Percentiles rank a stretch among this genome's conserved stretches.
These are phyloP conservation scores for Trametes sanguinea DNA, from an alignment of 768 basidiomycete species.

Conservation along the genomic window DNA sequence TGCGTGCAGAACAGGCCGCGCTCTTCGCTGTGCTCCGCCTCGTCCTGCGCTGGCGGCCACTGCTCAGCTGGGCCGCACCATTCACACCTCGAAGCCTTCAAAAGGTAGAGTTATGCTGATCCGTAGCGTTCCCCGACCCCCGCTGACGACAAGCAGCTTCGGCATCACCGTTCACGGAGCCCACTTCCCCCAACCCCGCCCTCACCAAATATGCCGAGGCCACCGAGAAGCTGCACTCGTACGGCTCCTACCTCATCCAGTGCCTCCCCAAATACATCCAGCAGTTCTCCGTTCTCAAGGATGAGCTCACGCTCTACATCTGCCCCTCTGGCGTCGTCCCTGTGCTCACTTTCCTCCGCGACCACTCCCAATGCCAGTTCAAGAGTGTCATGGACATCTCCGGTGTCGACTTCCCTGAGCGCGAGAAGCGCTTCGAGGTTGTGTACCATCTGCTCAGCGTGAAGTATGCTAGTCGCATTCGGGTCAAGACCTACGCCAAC, in stretches of 20 bases:
- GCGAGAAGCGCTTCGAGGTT: slow-evolving; percentile 92
- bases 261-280: slow-evolving; percentile 97
- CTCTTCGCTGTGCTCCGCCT: slow-evolving; percentile 43
- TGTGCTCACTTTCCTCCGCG: slow-evolving; percentile 88
- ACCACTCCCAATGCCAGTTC: slow-evolving; percentile 95
- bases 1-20: slow-evolving; percentile 45
- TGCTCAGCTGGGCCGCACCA: slow-evolving; percentile 37
- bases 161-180: slow-evolving; percentile 81
- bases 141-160: slow-evolving; percentile 46
- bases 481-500: slow-evolving; percentile 96
- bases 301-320: slow-evolving; percentile 90
- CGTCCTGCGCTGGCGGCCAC: slow-evolving; percentile 35
- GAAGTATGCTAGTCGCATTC: slow-evolving; percentile 75
- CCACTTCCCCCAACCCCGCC: slow-evolving; percentile 86
- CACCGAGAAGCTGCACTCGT: slow-evolving; percentile 81
- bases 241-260: slow-evolving; percentile 90
- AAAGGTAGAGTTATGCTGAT: slow-evolving; percentile 45
- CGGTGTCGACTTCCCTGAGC: slow-evolving; percentile 93
- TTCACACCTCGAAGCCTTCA: slow-evolving; percentile 41
- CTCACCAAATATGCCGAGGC: slow-evolving; percentile 69
- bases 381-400: slow-evolving; percentile 92
- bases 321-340: slow-evolving; percentile 81
- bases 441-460: slow-evolving; percentile 93
- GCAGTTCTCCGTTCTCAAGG: slow-evolving; percentile 96
- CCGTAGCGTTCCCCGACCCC: neutral